Percentiles rank a stretch among this genome's conserved stretches.
Conservation (phyloP, 108 stramenopile genomes). For the Pelagomonas calceolata region DNA sequence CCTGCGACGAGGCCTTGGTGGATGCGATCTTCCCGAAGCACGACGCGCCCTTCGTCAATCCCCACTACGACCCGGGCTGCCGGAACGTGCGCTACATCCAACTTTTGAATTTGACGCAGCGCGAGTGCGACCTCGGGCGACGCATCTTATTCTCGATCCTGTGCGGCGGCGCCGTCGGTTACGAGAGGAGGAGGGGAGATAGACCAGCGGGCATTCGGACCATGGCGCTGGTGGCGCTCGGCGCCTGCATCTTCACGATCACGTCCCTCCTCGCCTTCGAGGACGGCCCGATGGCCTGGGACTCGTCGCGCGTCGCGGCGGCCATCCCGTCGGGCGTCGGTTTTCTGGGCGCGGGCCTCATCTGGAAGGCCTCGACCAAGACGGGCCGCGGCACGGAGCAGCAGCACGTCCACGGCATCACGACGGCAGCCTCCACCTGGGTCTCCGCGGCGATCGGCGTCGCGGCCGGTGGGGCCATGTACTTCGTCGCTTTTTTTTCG, state of each 20-base stretch:
- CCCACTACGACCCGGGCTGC: conserved; percentile 20
- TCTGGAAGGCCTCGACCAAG: conserved; percentile 22
- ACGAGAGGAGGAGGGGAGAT: neutral
- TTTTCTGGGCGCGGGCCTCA: conserved; percentile 47
- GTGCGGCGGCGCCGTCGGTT: conserved; percentile 60
- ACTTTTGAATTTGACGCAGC: conserved; percentile 43
- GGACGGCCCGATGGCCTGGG: conserved; percentile 68
- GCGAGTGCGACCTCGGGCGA: conserved; percentile 58
- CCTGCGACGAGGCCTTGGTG: neutral
- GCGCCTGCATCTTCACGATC: conserved; percentile 73
- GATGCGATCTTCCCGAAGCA: neutral
- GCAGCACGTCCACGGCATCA: conserved; percentile 39
- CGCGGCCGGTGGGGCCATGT: conserved; percentile 57
- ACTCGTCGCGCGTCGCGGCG: conserved; percentile 54
- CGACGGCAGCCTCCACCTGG: conserved; percentile 54
- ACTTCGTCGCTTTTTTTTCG: conserved; percentile 59
- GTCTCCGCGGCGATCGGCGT: conserved; percentile 46
- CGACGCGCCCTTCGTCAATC: neutral
- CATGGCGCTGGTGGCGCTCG: conserved; percentile 72
- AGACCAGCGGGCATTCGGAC: conserved; percentile 67
- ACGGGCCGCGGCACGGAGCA: neutral
- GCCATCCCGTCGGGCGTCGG: conserved; percentile 53
- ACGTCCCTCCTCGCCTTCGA: conserved; percentile 64
- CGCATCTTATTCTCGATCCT: conserved; percentile 47
- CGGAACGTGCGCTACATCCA: conserved; percentile 22